Percentiles rank a stretch among this genome's conserved stretches.
phyloP scores from a whole-genome alignment of 176 grass and related monocot genomes.

The sorghum (Sorghum bicolor) region Sorghum_bicolor_NCBIv3 NC_012870.2:15356001-15356500 shows the following conservation, averaged over 20 bases:
- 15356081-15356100: background rate
- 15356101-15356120: conserved; percentile 24
- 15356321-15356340: background rate
- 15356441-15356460: background rate
- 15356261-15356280: background rate
- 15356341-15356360: background rate
- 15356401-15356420: background rate
- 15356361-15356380: background rate
- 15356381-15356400: background rate
- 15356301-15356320: background rate
- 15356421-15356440: background rate
- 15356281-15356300: background rate
- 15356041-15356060: background rate
- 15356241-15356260: background rate
- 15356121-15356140: conserved; percentile 49
- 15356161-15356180: conserved; percentile 38
- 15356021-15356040: background rate
- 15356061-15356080: background rate
- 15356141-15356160: conserved; percentile 42
- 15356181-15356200: conserved; percentile 11
- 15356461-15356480: no score
- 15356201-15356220: background rate
- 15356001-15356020: conserved; percentile 73
- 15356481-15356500: background rate
- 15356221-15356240: background rate